Evolutionary conservation across 768 basidiomycete species (phyloP).

Genomic region (Pleurotus tuoliensis): DNA sequence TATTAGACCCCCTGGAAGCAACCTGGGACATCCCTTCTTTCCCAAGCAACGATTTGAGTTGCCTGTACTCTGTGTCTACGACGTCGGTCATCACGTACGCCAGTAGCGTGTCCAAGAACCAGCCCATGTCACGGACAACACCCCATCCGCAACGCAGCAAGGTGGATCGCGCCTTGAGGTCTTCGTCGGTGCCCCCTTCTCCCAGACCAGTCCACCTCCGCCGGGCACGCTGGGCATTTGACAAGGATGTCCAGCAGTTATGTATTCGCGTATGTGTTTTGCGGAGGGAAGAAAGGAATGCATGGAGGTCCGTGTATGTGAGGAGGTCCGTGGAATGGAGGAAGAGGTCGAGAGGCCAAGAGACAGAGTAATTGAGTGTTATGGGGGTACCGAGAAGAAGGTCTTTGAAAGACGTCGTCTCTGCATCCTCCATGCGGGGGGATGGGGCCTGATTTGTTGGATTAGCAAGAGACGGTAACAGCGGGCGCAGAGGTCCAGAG

Average conservation of each 20-base stretch:
- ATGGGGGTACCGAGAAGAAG: slow-evolving; percentile 79
- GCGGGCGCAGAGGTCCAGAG: slow-evolving; percentile 75
- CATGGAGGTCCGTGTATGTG: slow-evolving; percentile 73
- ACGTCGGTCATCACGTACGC: slow-evolving; percentile 91
- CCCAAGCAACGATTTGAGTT: slow-evolving; percentile 58
- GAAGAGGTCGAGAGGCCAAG: slow-evolving; percentile 91
- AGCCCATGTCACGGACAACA: slow-evolving; percentile 81
- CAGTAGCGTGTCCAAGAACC: slow-evolving; percentile 83
- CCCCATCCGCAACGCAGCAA: slow-evolving; percentile 84
- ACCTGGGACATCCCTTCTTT: slow-evolving; percentile 21
- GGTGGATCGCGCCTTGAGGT: slow-evolving; percentile 56
- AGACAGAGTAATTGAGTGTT: slow-evolving; percentile 61
- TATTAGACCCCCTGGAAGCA: slow-evolving; percentile 9
- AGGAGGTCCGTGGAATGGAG: slow-evolving; percentile 71
- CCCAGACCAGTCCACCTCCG: slow-evolving; percentile 84
- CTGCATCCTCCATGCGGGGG: slow-evolving; percentile 21
- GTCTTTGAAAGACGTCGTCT: slow-evolving; percentile 59
- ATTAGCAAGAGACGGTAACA: slow-evolving; percentile 66
- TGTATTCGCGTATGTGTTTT: slow-evolving; percentile 81
- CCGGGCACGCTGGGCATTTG: slow-evolving; percentile 80
- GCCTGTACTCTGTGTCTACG: slow-evolving; percentile 76
- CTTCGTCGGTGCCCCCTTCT: slow-evolving; percentile 79
- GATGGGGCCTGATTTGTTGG: slow-evolving; percentile 29
- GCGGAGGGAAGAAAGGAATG: slow-evolving; percentile 78
- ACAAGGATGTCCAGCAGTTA: slow-evolving; percentile 80